Conservation (phyloP, 2,329 filamentous ascomycete genomes). For the Hymenoscyphus scutula region DNA sequence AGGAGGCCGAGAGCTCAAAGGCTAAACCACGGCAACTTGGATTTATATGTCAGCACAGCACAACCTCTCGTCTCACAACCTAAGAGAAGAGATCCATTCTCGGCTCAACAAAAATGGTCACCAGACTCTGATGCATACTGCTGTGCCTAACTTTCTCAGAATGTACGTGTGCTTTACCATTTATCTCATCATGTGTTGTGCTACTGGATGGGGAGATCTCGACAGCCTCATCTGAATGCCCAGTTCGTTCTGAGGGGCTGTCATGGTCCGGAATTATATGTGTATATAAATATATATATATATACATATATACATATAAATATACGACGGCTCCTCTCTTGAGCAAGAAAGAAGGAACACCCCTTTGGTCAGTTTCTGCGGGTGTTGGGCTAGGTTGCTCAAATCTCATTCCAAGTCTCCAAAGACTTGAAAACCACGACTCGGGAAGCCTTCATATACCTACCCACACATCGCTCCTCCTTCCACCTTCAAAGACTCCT, state of each 20-base stretch:
- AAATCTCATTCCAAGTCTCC: background rate
- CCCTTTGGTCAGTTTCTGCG: background rate
- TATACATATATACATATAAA: too few species aligned
- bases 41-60: background rate
- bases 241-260: background rate
- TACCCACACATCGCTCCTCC: background rate
- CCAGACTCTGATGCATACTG: slow-evolving; percentile 1
- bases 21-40: background rate
- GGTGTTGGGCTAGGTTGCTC: too few species aligned
- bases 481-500: background rate
- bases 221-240: background rate
- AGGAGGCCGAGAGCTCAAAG: too few species aligned
- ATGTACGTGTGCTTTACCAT: slow-evolving; percentile 5
- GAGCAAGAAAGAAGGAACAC: background rate
- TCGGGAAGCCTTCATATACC: background rate
- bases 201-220: background rate
- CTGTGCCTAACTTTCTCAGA: slow-evolving; percentile 4
- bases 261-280: background rate
- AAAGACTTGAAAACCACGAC: background rate
- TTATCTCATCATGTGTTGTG: background rate
- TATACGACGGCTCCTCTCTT: background rate
- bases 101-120: background rate
- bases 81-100: background rate
- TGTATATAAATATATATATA: too few species aligned
- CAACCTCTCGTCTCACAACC: background rate